Base-by-base conservation (phyloP, 169 alveolate species). In the Eimeria necatrix region DNA sequence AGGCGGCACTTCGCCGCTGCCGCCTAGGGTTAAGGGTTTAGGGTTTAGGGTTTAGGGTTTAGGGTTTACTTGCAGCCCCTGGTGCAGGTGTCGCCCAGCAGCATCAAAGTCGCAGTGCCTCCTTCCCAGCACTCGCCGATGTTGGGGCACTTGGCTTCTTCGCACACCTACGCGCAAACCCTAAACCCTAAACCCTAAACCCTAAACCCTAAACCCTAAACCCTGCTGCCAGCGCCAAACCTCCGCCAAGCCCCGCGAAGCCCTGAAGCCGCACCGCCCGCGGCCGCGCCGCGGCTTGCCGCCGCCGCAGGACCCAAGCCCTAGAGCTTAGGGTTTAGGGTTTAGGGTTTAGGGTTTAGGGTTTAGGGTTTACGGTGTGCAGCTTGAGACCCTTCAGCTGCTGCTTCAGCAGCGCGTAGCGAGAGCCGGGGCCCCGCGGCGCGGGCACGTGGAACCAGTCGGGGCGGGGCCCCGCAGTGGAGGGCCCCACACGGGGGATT, bases 131-230 rank as follows among this genome's bases (percentile, higher is more conserved):
- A 97, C 90, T 97, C 98, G 2, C 97, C 97, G 26, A 97, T 95
- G 91, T 97, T 97, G 14, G 98, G 98, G 76, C 98, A 97, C 87
- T 97, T 94, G n/a, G 98, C 98, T 93, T 96, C 97, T 73, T 96
- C 97, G 61, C 98, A 97, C 20, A 97, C 98, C 86, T 94, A 52
- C 68, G 52, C 49, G 41, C 18, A 32, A 24, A 59, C 91, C 52
- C 78, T n/a, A 16, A 52, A 80, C 89, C 51, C 73, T 49, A 22
- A 51, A 4, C 14, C 85, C 59, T 74, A 2, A 18, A 74, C 10
- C 14, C 64, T 9, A 8, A 56, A 14, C 14, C 64, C 64, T 56
- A 14, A 8, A 56, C 64, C 14, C 64, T 9, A 8, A 56, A 14
- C 14, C 64, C 14, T 56, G 64, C 64, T 14, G 20, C 64, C 64